A percentile compares a stretch with the other conserved stretches of the same genome.
Evolutionary conservation across 805 yeast genomes (phyloP).

Genomic region (Candida krabiensis): DNA sequence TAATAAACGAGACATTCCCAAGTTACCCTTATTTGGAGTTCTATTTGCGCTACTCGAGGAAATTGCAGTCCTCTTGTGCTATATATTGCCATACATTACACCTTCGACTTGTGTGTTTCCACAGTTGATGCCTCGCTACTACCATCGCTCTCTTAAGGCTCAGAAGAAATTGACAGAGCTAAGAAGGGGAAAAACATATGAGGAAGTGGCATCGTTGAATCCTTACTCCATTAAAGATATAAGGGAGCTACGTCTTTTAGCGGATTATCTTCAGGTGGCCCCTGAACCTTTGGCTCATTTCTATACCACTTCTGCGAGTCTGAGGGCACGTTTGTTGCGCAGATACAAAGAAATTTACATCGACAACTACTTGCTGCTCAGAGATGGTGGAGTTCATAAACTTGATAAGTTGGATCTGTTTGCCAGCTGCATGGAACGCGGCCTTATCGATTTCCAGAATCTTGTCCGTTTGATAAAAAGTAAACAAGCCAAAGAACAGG

Average conservation of each 20-base stretch:
- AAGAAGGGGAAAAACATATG: constrained; percentile 13
- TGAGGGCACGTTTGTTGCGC: constrained; percentile 37
- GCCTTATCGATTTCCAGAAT: constrained; percentile 40
- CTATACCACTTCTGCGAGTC: constrained; percentile 36
- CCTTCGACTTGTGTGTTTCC: constrained; percentile 66
- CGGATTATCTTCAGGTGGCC: constrained; percentile 39
- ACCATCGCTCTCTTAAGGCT: constrained; percentile 29
- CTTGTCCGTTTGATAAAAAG: constrained; percentile 12
- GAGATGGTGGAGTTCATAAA: constrained; percentile 47
- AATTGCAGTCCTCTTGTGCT: constrained; percentile 52
- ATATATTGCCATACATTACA: constrained; percentile 52
- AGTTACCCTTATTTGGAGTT: constrained; percentile 59
- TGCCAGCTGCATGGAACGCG: constrained; percentile 55
- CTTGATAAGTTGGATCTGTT: constrained; percentile 52
- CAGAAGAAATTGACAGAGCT: constrained; percentile 20
- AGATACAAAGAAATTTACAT: constrained; percentile 47
- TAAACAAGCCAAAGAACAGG: constrained; percentile 2
- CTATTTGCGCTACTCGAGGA: constrained; percentile 58
- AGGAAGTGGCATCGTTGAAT: constrained; percentile 37
- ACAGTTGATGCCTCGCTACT: constrained; percentile 39
- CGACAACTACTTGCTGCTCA: constrained; percentile 48
- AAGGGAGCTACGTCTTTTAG: constrained; percentile 35
- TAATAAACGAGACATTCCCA: constrained; percentile 47
- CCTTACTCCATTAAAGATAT: constrained; percentile 45
- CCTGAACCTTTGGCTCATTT: constrained; percentile 42